Base-by-base conservation (phyloP, 2,329 filamentous ascomycete genomes). In the Sporothrix pseudoabietina region DNA sequence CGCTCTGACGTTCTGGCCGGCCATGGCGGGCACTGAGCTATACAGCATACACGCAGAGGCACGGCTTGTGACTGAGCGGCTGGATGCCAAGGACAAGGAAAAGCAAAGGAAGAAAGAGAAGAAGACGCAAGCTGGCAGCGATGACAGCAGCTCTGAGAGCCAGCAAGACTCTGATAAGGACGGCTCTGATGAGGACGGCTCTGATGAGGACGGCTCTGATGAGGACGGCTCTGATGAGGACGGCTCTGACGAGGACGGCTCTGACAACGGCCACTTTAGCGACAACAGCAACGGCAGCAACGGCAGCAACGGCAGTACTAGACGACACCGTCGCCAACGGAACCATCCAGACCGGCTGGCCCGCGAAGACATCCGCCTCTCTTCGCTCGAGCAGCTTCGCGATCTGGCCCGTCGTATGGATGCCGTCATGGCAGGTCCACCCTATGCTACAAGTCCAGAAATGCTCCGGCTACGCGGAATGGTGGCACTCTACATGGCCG, bases 21-120 rank as follows among this genome's bases (percentile, higher is more conserved):
- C 92, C 16, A 87, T 97, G 83, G 90, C 95, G 77, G 90, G 90
- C 68, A 87, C 94, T 63, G 95, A 96, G 88, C 87, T 97, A 70
- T 94, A 93, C 79, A 89, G 92, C 75, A 84, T 90, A 1, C 88
- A 92, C 78, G 85, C 88, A 65, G 89, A 89, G 83, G 87, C 87
- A 78, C 82, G 80, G 72, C 78, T 79, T 69, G 85, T 81, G 12
- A 78, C 87, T 52, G 80, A 83, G 71, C 79, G 78, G 12, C 76
- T 86, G 12, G 77, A 70, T 57, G 79, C 72, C 22, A 71, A 69
- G 63, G 75, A 72, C 19, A 26, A 14, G 72, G 69, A n/a, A 72
- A 35, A 3, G 14, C 12, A 10, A 12, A 30, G 9, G 30, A 61
- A 16, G 54, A 63, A 39, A 41, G 19, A 14, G 5, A 26, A 14